Percentiles rank a stretch among this genome's conserved stretches.
These are phyloP conservation scores for Metschnikowia similis DNA, from an alignment of 805 yeast species.

Conservation along the genomic window DNA sequence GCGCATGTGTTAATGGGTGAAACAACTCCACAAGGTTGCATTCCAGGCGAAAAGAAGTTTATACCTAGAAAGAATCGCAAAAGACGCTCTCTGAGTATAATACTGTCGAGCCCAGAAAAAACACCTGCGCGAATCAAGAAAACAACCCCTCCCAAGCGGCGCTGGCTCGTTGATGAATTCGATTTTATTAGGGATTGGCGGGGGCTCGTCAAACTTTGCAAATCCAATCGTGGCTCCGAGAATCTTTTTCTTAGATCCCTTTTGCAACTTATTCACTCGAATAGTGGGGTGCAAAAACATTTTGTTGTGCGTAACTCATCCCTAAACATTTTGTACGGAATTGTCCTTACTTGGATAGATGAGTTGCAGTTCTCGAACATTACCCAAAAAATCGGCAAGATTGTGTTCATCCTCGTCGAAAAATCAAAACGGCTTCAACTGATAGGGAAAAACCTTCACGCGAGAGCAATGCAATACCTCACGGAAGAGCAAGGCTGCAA, in stretches of 20 bases:
- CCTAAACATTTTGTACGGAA: slow-evolving; percentile 50
- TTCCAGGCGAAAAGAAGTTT: slow-evolving; percentile 51
- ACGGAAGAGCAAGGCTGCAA: slow-evolving; percentile 40
- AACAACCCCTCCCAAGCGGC: slow-evolving; percentile 27
- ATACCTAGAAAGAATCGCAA: slow-evolving; percentile 20
- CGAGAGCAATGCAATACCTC: slow-evolving; percentile 49
- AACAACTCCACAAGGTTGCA: slow-evolving; percentile 46
- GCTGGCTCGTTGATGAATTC: slow-evolving; percentile 59
- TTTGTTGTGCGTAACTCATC: slow-evolving; percentile 57
- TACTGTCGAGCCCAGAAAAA: slow-evolving; percentile 8
- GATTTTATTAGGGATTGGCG: slow-evolving; percentile 47
- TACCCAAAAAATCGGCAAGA: slow-evolving; percentile 33
- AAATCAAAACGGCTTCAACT: slow-evolving; percentile 50
- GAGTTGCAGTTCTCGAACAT: slow-evolving; percentile 13
- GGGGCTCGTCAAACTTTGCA: slow-evolving; percentile 43
- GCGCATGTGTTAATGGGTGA: slow-evolving; percentile 54
- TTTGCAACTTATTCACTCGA: slow-evolving; percentile 27
- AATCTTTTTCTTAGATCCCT: slow-evolving; percentile 27
- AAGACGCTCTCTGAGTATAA: slow-evolving; percentile 19
- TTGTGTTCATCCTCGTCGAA: slow-evolving; percentile 48
- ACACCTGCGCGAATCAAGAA: slow-evolving; percentile 6
- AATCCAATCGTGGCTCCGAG: slow-evolving; percentile 28
- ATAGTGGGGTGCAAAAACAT: slow-evolving; percentile 35
- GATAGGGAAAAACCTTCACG: slow-evolving; percentile 51
- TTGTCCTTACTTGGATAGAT: slow-evolving; percentile 51